Conservation (phyloP, 129 eudicot genomes). For the Smallanthus sonchifolius region DNA sequence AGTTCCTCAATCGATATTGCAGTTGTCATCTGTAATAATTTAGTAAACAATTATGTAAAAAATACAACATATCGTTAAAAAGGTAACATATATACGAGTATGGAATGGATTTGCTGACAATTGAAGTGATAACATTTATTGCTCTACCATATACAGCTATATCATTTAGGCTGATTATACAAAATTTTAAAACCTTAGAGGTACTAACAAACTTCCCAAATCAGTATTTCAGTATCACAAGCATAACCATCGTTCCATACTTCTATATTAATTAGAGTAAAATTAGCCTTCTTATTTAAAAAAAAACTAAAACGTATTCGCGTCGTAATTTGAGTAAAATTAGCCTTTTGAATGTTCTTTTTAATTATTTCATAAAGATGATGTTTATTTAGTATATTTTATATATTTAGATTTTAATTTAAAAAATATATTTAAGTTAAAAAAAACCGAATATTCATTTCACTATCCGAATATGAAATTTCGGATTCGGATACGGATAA, state of each 20-base stretch:
- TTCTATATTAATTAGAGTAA: not conserved
- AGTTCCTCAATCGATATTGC: conserved; percentile 93
- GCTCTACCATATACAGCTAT: not conserved
- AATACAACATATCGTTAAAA: not conserved
- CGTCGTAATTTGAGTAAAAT: too few relatives aligned
- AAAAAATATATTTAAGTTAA: too few relatives aligned
- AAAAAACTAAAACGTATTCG: too few relatives aligned
- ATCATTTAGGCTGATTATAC: not conserved
- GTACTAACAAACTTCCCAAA: too few relatives aligned
- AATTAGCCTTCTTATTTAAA: too few relatives aligned
- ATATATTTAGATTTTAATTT: too few relatives aligned
- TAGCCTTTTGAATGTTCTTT: too few relatives aligned
- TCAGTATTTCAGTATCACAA: not conserved
- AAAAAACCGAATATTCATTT: too few relatives aligned
- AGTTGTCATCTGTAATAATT: conserved; percentile 75
- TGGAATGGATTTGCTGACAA: not conserved
- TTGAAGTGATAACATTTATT: conserved; percentile 7
- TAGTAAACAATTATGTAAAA: not conserved
- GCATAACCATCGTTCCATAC: not conserved
- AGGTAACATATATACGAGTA: conserved; percentile 6
- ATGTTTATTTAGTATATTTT: too few relatives aligned
- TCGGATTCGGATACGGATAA: too few relatives aligned
- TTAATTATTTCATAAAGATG: too few relatives aligned
- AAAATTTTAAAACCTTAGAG: not conserved
- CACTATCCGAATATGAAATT: too few relatives aligned